phyloP scores from a whole-genome alignment of 257 asterid species.

The Solanum bulbocastanum region DNA sequence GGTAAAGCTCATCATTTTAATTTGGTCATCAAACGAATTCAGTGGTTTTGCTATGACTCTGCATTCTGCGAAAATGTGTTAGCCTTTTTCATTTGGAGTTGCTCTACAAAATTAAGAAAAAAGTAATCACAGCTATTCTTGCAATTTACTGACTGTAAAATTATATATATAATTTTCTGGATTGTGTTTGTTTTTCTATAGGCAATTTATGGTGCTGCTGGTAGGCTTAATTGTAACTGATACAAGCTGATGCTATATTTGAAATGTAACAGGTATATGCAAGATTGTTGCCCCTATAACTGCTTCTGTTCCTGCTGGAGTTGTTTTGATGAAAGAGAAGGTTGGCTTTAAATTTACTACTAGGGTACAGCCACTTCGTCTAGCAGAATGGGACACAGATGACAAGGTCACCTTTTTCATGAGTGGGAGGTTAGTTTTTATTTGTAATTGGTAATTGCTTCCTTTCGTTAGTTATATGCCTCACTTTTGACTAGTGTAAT shows the following conservation, averaged over 20 bases:
- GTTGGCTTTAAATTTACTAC: slow-evolving; percentile 89
- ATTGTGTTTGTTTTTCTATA: not conserved
- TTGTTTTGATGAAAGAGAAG: slow-evolving; percentile 85
- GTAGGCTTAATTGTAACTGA: slow-evolving; percentile 1
- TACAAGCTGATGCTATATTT: slow-evolving; percentile 3
- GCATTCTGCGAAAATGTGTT: not conserved
- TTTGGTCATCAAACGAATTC: not conserved
- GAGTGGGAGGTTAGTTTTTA: slow-evolving; percentile 78
- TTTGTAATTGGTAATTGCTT: not conserved
- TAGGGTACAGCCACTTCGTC: slow-evolving; percentile 94
- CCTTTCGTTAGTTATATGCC: not conserved
- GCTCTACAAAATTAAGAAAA: not conserved
- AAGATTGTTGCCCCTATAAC: slow-evolving; percentile 87
- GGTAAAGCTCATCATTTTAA: slow-evolving; percentile 29
- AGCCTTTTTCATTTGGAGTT: not conserved
- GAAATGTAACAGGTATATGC: slow-evolving; percentile 65
- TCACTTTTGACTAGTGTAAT: slow-evolving; percentile 21
- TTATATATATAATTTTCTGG: not conserved
- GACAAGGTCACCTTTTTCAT: slow-evolving; percentile 88
- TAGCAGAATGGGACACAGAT: slow-evolving; percentile 88
- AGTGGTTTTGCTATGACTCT: not conserved
- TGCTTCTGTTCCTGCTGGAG: slow-evolving; percentile 95
- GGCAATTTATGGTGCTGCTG: not conserved
- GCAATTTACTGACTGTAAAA: not conserved
- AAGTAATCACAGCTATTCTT: not conserved